A percentile compares a stretch with the other conserved stretches of the same genome.
Evolutionary conservation across 179 eudicot genomes (phyloP).

Genomic region (Spinacia oleracea): DNA sequence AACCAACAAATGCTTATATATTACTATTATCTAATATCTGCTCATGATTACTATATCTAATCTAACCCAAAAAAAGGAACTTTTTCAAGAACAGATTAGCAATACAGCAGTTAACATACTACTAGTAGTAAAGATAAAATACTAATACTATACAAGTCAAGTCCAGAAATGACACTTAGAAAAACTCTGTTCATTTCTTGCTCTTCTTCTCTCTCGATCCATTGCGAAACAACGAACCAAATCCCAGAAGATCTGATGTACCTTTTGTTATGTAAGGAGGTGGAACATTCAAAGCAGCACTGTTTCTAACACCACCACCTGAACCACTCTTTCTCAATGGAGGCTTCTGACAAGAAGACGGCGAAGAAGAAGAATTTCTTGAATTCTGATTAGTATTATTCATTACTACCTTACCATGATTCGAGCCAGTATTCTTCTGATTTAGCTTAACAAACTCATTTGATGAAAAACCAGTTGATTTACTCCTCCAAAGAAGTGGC

Average conservation of each 20-base stretch:
- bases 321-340: conserved; percentile 26
- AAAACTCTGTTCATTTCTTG: conserved; percentile 25
- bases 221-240: conserved; percentile 32
- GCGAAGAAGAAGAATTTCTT: neutral
- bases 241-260: conserved; percentile 45
- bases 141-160: conserved; percentile 11
- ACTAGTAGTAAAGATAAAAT: too few species aligned
- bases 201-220: conserved; percentile 31
- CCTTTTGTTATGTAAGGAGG: conserved; percentile 46
- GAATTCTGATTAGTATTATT: neutral
- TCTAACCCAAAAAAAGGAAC: neutral
- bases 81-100: too few species aligned
- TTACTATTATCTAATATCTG: neutral
- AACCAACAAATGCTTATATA: too few species aligned
- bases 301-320: conserved; percentile 4
- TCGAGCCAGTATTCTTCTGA: conserved; percentile 1
- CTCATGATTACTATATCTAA: neutral
- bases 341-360: conserved; percentile 23
- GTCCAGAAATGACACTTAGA: neutral
- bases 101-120: neutral
- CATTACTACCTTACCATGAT: neutral
- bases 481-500: conserved; percentile 37
- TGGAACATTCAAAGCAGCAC: conserved; percentile 34
- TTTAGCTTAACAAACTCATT: neutral
- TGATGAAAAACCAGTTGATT: conserved; percentile 36